A percentile compares a stretch with the other conserved stretches of the same genome.
Conservation (phyloP, 352 stramenopile species). For the Globisporangium alternatum region DNA sequence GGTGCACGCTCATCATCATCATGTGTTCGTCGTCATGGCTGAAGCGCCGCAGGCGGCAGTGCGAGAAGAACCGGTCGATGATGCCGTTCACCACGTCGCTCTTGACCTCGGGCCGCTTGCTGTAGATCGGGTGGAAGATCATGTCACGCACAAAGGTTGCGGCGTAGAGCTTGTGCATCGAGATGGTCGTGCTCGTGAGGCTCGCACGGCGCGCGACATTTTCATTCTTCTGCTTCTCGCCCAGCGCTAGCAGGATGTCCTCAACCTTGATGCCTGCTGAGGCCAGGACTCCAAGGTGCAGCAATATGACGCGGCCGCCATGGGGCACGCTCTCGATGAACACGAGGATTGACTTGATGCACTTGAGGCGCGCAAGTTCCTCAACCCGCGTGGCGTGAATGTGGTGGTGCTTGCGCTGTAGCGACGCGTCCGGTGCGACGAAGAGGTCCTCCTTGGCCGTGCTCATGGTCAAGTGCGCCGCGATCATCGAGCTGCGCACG, state of each 20-base stretch:
- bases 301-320: constrained; percentile 51
- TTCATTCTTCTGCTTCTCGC: constrained; percentile 47
- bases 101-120: constrained; percentile 40
- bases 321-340: constrained; percentile 55
- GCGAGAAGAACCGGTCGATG: constrained; percentile 69
- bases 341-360: constrained; percentile 34
- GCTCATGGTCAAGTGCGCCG: constrained; percentile 50
- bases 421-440: constrained; percentile 13
- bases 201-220: constrained; percentile 20
- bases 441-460: constrained; percentile 27
- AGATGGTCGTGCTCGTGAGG: constrained; percentile 17
- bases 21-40: constrained; percentile 53
- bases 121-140: constrained; percentile 73
- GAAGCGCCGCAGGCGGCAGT: constrained; percentile 62
- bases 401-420: constrained; percentile 27
- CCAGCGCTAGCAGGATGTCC: constrained; percentile 51
- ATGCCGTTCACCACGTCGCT: constrained; percentile 40
- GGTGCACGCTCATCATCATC: constrained; percentile 18
- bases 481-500: constrained; percentile 62
- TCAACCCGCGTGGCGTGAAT: constrained; percentile 30
- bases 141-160: constrained; percentile 72
- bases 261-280: constrained; percentile 43
- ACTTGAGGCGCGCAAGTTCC: constrained; percentile 33
- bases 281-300: constrained; percentile 56
- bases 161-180: constrained; percentile 44